These are phyloP conservation scores for Pascua sp. DNA, from an alignment of 1,284 basidiomycete species.

Conservation along the genomic window DNA sequence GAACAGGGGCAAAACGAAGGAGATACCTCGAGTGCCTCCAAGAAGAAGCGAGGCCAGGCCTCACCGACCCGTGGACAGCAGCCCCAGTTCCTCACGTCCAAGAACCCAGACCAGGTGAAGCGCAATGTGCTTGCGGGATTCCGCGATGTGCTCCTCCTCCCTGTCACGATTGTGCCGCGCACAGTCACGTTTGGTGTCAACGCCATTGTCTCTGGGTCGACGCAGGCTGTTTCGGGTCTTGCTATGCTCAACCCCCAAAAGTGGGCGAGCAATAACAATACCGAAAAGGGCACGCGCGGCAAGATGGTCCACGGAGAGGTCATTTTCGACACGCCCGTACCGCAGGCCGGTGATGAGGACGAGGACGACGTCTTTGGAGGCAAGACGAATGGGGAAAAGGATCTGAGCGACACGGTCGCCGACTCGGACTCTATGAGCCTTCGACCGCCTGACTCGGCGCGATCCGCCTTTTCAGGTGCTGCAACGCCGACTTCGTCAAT, in stretches of 20 bases:
- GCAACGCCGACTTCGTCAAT: constrained; percentile 20
- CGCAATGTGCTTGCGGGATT: constrained; percentile 89
- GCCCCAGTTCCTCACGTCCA: constrained; percentile 68
- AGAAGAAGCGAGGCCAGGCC: too few relatives aligned
- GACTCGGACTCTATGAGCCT: background rate
- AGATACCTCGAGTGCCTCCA: background rate
- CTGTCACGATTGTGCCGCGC: constrained; percentile 92
- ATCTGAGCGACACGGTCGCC: constrained; percentile 1
- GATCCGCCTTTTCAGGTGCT: background rate
- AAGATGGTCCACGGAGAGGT: constrained; percentile 37
- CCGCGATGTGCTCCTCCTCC: constrained; percentile 80
- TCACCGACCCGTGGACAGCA: constrained; percentile 14
- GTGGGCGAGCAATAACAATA: constrained; percentile 56
- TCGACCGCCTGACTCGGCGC: too few relatives aligned
- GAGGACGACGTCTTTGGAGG: constrained; percentile 6
- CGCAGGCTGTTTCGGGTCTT: constrained; percentile 75
- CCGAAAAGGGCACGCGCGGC: constrained; percentile 13
- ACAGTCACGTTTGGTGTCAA: constrained; percentile 68
- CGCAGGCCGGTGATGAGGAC: constrained; percentile 42
- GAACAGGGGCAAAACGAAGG: constrained; percentile 22
- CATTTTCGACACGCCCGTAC: constrained; percentile 62
- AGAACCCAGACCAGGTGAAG: constrained; percentile 88
- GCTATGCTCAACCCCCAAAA: constrained; percentile 80
- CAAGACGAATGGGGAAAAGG: constrained; percentile 3
- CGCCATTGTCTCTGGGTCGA: constrained; percentile 61